phyloP scores from a whole-genome alignment of 2,329 filamentous ascomycete genomes.

The Diaporthe ampelina region DNA sequence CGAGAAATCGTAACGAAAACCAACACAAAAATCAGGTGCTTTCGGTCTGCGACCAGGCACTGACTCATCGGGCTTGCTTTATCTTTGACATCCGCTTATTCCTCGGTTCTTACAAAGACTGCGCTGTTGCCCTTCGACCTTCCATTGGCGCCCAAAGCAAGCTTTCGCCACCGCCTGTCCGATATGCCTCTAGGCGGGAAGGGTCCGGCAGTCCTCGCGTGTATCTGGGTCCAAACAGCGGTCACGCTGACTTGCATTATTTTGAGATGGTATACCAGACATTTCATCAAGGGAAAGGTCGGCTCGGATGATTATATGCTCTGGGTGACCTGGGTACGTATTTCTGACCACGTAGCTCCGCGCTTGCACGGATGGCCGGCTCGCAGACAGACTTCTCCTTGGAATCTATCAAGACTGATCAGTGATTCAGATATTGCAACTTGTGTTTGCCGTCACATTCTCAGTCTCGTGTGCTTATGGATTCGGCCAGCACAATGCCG shows the following conservation, averaged over 20 bases:
- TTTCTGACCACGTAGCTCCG: neutral
- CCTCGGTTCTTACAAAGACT: neutral
- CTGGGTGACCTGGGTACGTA: constrained; percentile 15
- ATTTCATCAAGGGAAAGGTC: constrained; percentile 18
- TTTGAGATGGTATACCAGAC: constrained; percentile 28
- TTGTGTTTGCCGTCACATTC: neutral
- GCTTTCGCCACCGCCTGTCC: constrained; percentile 9
- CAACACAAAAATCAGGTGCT: neutral
- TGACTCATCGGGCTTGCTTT: neutral
- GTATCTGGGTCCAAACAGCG: neutral
- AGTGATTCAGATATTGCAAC: neutral
- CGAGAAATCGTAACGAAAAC: neutral
- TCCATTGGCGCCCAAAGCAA: neutral
- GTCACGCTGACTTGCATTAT: constrained; percentile 8
- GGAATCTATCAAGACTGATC: neutral
- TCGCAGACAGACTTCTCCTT: neutral
- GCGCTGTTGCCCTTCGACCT: neutral
- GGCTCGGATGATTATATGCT: constrained; percentile 26
- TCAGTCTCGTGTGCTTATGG: constrained; percentile 20
- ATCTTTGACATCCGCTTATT: neutral
- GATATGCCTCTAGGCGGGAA: constrained; percentile 28
- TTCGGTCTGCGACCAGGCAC: neutral
- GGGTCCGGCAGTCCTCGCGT: constrained; percentile 8
- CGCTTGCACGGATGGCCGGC: neutral
- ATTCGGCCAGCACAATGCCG: constrained; percentile 31